Conservation (phyloP, 768 basidiomycete species). For the Phallus indusiatus region DNA sequence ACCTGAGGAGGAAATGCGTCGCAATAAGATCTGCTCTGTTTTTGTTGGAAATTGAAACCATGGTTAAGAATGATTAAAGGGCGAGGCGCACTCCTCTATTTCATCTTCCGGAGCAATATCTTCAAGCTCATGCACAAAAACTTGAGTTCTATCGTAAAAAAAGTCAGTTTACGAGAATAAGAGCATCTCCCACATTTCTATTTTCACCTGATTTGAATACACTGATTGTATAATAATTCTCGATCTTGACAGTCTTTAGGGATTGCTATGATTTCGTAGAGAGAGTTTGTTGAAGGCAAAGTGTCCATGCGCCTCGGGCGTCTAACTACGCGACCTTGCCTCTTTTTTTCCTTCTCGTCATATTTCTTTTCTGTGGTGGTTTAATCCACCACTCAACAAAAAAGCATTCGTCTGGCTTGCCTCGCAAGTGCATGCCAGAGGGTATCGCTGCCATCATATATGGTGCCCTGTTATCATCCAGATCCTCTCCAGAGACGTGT, state of each 20-base stretch:
- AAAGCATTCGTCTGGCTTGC: not conserved
- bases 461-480: constrained; percentile 1
- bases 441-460: constrained; percentile 1
- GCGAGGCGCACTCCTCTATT: constrained; percentile 53
- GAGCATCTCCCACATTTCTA: constrained; percentile 8
- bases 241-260: constrained; percentile 27
- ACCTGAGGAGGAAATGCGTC: constrained; percentile 64
- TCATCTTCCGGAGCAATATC: constrained; percentile 65
- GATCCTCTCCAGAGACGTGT: not conserved
- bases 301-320: not conserved
- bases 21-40: constrained; percentile 53
- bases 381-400: too few relatives aligned
- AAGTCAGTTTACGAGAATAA: too few relatives aligned
- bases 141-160: constrained; percentile 39
- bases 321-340: not conserved
- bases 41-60: not conserved
- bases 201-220: constrained; percentile 41
- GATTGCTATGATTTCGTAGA: constrained; percentile 51
- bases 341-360: too few relatives aligned
- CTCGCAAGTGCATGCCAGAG: constrained; percentile 5
- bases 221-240: constrained; percentile 49
- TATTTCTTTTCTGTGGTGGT: too few relatives aligned
- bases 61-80: not conserved
- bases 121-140: constrained; percentile 61
- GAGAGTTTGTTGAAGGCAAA: too few relatives aligned